Base-by-base conservation (phyloP, 2,329 filamentous ascomycete genomes). In the Arthrobotrys entomopaga region DNA sequence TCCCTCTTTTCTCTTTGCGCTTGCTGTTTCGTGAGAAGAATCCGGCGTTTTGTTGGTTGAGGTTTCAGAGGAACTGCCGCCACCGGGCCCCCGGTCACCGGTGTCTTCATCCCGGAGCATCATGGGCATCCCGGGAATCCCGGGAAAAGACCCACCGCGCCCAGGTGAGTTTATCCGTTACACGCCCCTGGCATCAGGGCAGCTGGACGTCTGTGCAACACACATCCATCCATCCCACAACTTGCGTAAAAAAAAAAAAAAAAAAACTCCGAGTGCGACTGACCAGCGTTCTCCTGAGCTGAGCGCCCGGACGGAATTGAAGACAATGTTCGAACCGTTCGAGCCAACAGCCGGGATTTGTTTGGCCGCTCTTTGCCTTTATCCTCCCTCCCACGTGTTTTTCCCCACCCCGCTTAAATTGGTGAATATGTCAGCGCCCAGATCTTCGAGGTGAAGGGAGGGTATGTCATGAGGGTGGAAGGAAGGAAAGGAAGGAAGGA, bases 301-400 rank as follows among this genome's bases (percentile, higher is more conserved):
- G n/a, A n/a, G n/a, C n/a, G n/a, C n/a, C 50, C 67, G 67, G 67
- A 72, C 67, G 67, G 67, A 71, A 71, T 71, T 50, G 38, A 43
- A 42, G 29, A 49, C 52, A 38, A 50, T 24, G 5, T 34, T 34
- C 29, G 29, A 64, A 38, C 54, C 24, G n/a, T n/a, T n/a, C n/a
- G n/a, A n/a, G n/a, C n/a, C n/a, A n/a, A n/a, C n/a, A 59, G 49
- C 56, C 56, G 56, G 56, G 20, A 48, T 59, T 48, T 46, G 22
- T 59, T 59, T 59, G 56, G n/a, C 65, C 65, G 65, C n/a, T 69
- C 56, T 54, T 53, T 56, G 56, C 29, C 29, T 34, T 34, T 53
- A 69, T 56, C 60, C 49, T 56, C 49, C 60, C 49, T 56, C 49
- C 65, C 65, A 69, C 56, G 65, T 69, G 65, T 69, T 29, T 60